Conservation (phyloP, 805 yeast genomes). For the Kockiozyma suomiensis region DNA sequence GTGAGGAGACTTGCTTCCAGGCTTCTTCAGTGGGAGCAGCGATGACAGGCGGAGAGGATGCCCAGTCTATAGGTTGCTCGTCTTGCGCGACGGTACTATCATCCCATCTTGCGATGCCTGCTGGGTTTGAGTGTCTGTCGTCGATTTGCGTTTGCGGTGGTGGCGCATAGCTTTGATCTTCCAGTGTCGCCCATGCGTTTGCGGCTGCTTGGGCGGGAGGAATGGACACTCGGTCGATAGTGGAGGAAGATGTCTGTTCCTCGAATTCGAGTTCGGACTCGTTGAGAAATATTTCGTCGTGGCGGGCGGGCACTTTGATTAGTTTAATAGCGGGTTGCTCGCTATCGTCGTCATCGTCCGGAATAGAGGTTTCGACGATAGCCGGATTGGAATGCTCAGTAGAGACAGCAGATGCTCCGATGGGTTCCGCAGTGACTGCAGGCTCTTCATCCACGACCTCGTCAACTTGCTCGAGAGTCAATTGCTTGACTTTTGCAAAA, state of each 20-base stretch:
- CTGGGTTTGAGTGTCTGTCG: slow-evolving; percentile 16
- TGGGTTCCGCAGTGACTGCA: not conserved
- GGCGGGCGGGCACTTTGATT: slow-evolving; percentile 24
- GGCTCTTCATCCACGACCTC: slow-evolving; percentile 10
- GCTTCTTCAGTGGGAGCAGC: slow-evolving; percentile 11
- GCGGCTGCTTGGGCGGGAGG: slow-evolving; percentile 15
- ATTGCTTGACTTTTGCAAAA: slow-evolving; percentile 15
- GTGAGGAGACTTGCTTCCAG: slow-evolving; percentile 17
- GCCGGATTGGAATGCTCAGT: not conserved
- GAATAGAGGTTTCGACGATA: slow-evolving; percentile 1
- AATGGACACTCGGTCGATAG: not conserved
- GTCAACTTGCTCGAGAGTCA: slow-evolving; percentile 23
- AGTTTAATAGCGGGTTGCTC: slow-evolving; percentile 9
- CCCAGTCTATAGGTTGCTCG: not conserved
- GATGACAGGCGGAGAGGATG: not conserved
- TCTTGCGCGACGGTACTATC: not conserved
- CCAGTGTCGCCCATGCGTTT: not conserved
- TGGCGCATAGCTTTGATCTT: slow-evolving; percentile 1
- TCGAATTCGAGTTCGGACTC: slow-evolving; percentile 31
- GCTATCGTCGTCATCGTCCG: slow-evolving; percentile 17
- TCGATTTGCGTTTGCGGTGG: slow-evolving; percentile 15
- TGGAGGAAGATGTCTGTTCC: not conserved
- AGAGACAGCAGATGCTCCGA: not conserved
- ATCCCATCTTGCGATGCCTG: slow-evolving; percentile 16
- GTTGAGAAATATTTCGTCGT: slow-evolving; percentile 27